Percentiles rank a stretch among this genome's conserved stretches.
phyloP scores from a whole-genome alignment of 2,329 filamentous ascomycete species.

The Stachybotrys echinatus region DNA sequence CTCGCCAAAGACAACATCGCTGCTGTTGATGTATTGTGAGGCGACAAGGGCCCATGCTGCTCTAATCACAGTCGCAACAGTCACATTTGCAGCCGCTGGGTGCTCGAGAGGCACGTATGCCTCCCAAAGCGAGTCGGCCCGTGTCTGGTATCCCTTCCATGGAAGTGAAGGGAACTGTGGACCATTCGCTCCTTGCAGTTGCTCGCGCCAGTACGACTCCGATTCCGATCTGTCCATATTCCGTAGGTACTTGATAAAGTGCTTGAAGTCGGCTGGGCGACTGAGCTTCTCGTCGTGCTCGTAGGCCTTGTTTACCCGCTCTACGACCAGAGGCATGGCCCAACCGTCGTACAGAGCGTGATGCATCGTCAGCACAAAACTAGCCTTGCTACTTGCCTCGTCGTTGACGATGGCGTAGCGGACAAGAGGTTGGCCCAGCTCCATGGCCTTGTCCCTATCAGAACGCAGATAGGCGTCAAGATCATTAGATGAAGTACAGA shows the following conservation, averaged over 20 bases:
- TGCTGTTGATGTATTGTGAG: conserved; percentile 44
- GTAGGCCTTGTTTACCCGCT: conserved; percentile 41
- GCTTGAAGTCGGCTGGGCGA: conserved; percentile 37
- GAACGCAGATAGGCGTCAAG: conserved; percentile 33
- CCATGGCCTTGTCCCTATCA: conserved; percentile 34
- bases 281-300: conserved; percentile 18
- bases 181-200: conserved; percentile 36
- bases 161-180: conserved; percentile 45
- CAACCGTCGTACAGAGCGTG: conserved; percentile 54
- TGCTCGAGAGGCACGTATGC: conserved; percentile 38
- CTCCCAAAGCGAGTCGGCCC: conserved; percentile 48
- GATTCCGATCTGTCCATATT: conserved; percentile 31
- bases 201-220: conserved; percentile 40
- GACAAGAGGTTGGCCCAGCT: conserved; percentile 39
- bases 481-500: conserved; percentile 24
- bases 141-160: conserved; percentile 40
- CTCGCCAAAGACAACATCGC: conserved; percentile 54
- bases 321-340: conserved; percentile 45
- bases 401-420: conserved; percentile 37
- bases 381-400: conserved; percentile 20
- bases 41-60: conserved; percentile 54
- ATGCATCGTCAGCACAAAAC: conserved; percentile 50
- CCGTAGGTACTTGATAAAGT: conserved; percentile 43
- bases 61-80: conserved; percentile 51
- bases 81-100: conserved; percentile 33